Evolutionary conservation across 495 filamentous ascomycete genomes (phyloP), one percentile per base, ranked within the genome.

Genomic region (Terfezia boudieri): DNA sequence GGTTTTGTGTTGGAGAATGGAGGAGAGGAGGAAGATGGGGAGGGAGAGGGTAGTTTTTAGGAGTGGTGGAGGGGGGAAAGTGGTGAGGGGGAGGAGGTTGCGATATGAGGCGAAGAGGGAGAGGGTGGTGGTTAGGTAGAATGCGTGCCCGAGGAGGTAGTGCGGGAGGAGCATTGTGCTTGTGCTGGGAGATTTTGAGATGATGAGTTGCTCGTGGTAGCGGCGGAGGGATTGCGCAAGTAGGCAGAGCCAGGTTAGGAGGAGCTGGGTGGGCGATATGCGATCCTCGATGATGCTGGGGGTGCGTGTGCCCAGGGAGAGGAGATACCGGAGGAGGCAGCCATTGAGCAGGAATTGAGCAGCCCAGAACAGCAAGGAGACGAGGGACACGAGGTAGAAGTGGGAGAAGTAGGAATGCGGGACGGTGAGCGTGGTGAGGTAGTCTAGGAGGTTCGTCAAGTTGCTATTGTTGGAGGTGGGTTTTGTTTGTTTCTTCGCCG

Each of bases 321-420:
- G 67, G 23, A 82, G 54, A 16, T 63, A 55, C 23, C 65, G 59
- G 57, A 83, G 67, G 38, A 74, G 60, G 2, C 54, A 52, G 1
- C 84, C 86, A 52, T 73, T 68, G 12, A 58, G 64, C 17, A 77
- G 58, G n/a, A 85, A 72, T 64, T 94, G 84, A 38, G 62, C 48
- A 0, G 70, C 73, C 88, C 90, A 95, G 67, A 94, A 84, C 4
- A 80, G 53, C 1, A 81, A 88, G 46, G 78, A 81, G 6, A 70
- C 59, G 2, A 89, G 59, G 0, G 83, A 92, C 20, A 76, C 63
- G 37, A 84, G 62, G 62, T 98, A 98, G 67, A 94, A 98, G 55
- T 87, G 81, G 8, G 69, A 73, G 68, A 98, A 98, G 73, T 80
- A 98, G 52, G 73, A 70, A 66, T 95, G 90, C 4, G 92, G 87